Base-by-base conservation (phyloP, 306 rosid genomes). In the Malus asiatica region DNA sequence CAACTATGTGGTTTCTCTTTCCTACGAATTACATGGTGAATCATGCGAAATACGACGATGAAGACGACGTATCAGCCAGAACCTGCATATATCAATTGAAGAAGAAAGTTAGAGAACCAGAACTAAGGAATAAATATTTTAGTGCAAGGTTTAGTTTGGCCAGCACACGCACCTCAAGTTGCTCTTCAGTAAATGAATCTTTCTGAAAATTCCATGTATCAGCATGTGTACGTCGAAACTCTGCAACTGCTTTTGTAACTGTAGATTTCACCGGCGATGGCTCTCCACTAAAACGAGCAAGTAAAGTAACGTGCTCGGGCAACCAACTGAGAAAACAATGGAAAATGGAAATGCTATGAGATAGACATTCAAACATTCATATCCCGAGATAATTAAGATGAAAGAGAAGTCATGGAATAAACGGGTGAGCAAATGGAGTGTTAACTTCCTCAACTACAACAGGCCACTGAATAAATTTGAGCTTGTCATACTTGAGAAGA, bases 171-270 rank as follows among this genome's bases (percentile, higher is more conserved):
- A 78, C 99, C 99, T 95, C 99, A 20, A 95, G 92, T 88, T 95
- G 99, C 83, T 95, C 98, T 85, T 90, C 98, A 18, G 89, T 92
- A 73, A 95, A 95, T 35, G 77, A 86, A 72, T 95, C 95, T 81
- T 95, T 95, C 85, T 95, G 98, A 78, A 90, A 89, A 80, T 92
- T 95, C 99, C 99, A 95, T 9, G 92, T 95, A 83, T 95, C 99
- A 53, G 99, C 99, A 85, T 95, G 99, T 25, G 99, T 95, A 53
- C 99, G 90, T 79, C 99, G 88, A 81, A 95, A 95, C 84, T 95
- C 99, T 2, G 99, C 97, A 82, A 95, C 92, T 23, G 99, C 99
- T 89, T 95, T 95, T 48, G 99, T 95, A 78, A 95, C 99, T 0
- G 98, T 90, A 63, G 95, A 87, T 86, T 90, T 95, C 82, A 95